phyloP scores from a whole-genome alignment of 805 yeast genomes.

The Ogataea saltuana region DNA sequence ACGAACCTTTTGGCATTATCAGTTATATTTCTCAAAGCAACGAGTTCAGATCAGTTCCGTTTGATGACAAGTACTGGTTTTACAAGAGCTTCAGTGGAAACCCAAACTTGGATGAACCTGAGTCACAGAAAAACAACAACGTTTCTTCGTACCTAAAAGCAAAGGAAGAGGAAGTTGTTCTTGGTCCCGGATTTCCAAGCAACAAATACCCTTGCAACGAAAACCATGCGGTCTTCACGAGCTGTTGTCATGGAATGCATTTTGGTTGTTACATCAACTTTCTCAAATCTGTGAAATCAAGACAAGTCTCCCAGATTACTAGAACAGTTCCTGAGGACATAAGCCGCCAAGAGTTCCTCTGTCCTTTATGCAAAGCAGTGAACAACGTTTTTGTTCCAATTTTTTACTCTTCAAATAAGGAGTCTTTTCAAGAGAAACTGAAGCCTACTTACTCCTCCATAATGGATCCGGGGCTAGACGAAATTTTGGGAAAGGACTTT shows the following conservation, averaged over 20 bases:
- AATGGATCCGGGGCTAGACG: constrained; percentile 18
- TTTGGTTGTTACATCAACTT: constrained; percentile 70
- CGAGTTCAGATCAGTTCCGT: constrained; percentile 64
- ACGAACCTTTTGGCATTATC: constrained; percentile 75
- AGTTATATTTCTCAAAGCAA: constrained; percentile 60
- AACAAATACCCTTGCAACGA: constrained; percentile 38
- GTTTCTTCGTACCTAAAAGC: constrained; percentile 41
- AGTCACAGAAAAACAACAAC: constrained; percentile 16
- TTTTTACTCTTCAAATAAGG: constrained; percentile 52
- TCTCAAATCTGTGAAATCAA: constrained; percentile 52
- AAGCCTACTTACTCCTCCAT: constrained; percentile 8
- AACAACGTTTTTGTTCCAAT: constrained; percentile 84
- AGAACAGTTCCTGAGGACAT: constrained; percentile 77
- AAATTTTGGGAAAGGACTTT: constrained; percentile 7
- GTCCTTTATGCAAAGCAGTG: constrained; percentile 89
- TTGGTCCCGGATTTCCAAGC: constrained; percentile 74
- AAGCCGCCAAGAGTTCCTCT: constrained; percentile 71
- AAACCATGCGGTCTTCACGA: constrained; percentile 53
- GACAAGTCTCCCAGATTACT: constrained; percentile 68
- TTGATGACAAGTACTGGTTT: constrained; percentile 64
- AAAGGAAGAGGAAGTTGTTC: constrained; percentile 41
- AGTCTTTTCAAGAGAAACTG: constrained; percentile 23
- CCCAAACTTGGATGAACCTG: constrained; percentile 39
- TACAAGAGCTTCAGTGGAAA: constrained; percentile 58
- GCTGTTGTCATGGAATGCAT: constrained; percentile 97